These are phyloP conservation scores for Tilletia setariae DNA, from an alignment of 1,284 basidiomycete species.

Conservation along the genomic window DNA sequence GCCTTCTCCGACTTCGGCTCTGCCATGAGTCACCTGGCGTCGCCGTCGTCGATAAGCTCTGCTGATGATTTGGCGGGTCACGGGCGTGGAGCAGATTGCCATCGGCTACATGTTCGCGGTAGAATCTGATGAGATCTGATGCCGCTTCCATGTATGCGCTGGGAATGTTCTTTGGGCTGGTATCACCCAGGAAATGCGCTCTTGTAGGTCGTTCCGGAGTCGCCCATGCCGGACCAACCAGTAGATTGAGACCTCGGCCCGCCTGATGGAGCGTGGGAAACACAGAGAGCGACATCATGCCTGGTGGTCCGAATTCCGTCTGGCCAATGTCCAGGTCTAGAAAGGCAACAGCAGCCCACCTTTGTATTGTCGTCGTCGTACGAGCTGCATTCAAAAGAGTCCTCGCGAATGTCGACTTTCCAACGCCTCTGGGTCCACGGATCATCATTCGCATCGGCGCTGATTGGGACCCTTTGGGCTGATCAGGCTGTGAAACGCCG, in stretches of 20 bases:
- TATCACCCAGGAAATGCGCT: conserved; percentile 80
- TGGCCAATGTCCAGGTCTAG: conserved; percentile 91
- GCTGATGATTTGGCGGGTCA: neutral
- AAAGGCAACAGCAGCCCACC: conserved; percentile 68
- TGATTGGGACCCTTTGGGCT: neutral
- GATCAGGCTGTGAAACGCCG: neutral
- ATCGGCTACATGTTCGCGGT: conserved; percentile 24
- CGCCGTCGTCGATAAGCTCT: neutral
- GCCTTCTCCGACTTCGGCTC: conserved; percentile 7
- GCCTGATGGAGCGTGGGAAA: conserved; percentile 50
- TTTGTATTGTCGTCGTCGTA: conserved; percentile 56
- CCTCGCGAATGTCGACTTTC: conserved; percentile 83
- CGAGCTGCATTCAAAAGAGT: conserved; percentile 72
- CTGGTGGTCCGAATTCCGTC: conserved; percentile 85
- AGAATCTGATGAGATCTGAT: conserved; percentile 67
- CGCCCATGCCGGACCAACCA: conserved; percentile 43
- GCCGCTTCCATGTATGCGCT: conserved; percentile 74
- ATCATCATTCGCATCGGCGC: conserved; percentile 59
- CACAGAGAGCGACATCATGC: conserved; percentile 76
- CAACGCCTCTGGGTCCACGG: conserved; percentile 78
- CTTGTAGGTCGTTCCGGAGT: conserved; percentile 64
- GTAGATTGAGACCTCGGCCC: conserved; percentile 12
- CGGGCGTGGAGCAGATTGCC: neutral
- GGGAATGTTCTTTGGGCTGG: conserved; percentile 74
- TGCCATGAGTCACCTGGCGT: conserved; percentile 1